phyloP scores from a whole-genome alignment of 2,329 filamentous ascomycete genomes.

The Talaromyces albobiverticillius region DNA sequence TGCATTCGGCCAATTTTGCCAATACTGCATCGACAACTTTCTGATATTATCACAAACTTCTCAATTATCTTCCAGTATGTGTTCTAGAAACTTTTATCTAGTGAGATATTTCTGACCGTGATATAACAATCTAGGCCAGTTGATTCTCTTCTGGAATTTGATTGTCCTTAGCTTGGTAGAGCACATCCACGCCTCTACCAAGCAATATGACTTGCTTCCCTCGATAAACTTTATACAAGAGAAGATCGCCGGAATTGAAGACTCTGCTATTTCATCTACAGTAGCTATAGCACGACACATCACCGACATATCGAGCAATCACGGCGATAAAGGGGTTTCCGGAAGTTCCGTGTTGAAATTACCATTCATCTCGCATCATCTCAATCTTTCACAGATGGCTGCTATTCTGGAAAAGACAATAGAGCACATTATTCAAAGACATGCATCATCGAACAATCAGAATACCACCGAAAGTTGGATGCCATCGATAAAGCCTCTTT shows the following conservation, averaged over 20 bases:
- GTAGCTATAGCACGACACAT: not conserved
- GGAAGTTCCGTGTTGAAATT: not conserved
- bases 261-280: not conserved
- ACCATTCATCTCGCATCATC: constrained; percentile 8
- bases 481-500: not conserved
- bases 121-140: not conserved
- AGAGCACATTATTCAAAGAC: not conserved
- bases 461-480: not conserved
- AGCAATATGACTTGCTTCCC: not conserved
- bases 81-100: not conserved
- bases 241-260: not conserved
- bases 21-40: not conserved
- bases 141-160: constrained; percentile 1
- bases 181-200: too few species aligned
- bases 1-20: not conserved
- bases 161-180: not conserved
- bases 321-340: not conserved
- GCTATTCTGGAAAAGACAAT: constrained; percentile 3
- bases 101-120: too few species aligned
- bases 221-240: not conserved
- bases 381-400: not conserved
- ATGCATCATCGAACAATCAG: not conserved
- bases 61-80: not conserved
- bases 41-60: not conserved
- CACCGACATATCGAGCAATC: not conserved